Conservation (phyloP, 148 eudicot species). For the Euryodendron excelsum region DNA sequence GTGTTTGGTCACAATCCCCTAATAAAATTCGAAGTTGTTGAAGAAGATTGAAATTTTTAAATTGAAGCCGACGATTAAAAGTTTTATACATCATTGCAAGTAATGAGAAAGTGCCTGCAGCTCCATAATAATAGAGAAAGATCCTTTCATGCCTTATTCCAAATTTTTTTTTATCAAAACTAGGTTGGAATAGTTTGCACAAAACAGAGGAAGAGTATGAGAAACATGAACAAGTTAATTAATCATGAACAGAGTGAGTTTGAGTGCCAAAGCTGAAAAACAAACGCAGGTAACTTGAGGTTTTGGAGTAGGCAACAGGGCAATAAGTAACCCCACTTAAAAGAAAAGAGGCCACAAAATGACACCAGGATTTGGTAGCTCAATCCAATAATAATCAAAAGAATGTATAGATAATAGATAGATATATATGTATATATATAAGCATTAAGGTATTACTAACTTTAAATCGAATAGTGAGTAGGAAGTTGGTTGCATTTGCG, state of each 20-base stretch:
- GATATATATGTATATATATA: background rate
- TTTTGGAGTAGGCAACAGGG: slow-evolving; percentile 21
- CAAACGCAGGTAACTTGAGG: slow-evolving; percentile 2
- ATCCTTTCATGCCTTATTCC: background rate
- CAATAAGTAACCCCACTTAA: background rate
- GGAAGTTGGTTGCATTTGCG: slow-evolving; percentile 5
- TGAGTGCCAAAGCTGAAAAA: slow-evolving; percentile 20
- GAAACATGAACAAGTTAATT: background rate
- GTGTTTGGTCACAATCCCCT: background rate
- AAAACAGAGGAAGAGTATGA: slow-evolving; percentile 1
- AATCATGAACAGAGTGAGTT: background rate
- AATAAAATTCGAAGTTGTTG: slow-evolving; percentile 4
- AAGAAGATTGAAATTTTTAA: background rate
- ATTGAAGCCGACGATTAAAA: background rate
- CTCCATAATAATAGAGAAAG: background rate
- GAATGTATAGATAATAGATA: background rate
- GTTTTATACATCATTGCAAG: background rate
- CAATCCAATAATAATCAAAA: slow-evolving; percentile 26
- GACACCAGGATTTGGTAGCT: slow-evolving; percentile 35
- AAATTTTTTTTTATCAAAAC: too few relatives aligned
- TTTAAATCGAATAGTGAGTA: background rate
- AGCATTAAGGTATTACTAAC: too few relatives aligned
- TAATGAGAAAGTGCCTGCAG: background rate
- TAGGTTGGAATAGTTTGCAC: slow-evolving; percentile 14
- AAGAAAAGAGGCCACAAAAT: slow-evolving; percentile 13